Evolutionary conservation across 1,284 basidiomycete species (phyloP), one percentile per base, ranked within the genome.

Genomic region (Irpex sp.): DNA sequence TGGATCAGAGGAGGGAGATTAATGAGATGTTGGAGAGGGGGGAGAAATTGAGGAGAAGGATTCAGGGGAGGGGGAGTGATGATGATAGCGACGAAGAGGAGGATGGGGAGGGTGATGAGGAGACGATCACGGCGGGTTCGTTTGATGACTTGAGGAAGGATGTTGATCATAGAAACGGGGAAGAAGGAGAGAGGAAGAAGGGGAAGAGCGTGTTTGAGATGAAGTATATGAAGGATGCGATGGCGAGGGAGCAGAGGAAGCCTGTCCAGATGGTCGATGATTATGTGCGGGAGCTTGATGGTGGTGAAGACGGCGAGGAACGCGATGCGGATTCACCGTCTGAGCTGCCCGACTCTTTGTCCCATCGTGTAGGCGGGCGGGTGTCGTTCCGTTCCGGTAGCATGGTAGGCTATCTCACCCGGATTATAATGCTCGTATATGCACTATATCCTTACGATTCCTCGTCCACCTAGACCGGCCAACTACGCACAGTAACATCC

Each of bases 181-280:
- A 79, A 6, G 73, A 66, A 0, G 67, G 66, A 9, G 76, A 70
- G 15, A 71, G 68, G 9, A 72, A 72, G 65, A 83, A 84, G 69
- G 78, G 80, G 63, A 88, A 88, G 72, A 86, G 88, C 70, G 82
- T 97, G 9, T 91, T 95, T 75, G 83, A 86, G 68, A 96, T 97
- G 95, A 95, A 95, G 77, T 97, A 97, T 76, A 97, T 97, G 95
- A 88, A 90, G 73, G 90, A 95, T 64, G 94, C 93, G 0, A 87
- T 90, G 77, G 85, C 85, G 11, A 81, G 92, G 67, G 83, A 88
- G 62, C 79, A 86, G 69, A 79, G 75, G 13, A 81, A 79, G 59
- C 84, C 85, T 0, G 80, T 87, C 63, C 81, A 81, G 61, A 82
- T 85, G 66, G 86, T 84, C 9, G 89, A 90, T 61, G 90, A 92